Evolutionary conservation across 2,329 filamentous ascomycete species (phyloP).

Genomic region (Akanthomyces lecanii): DNA sequence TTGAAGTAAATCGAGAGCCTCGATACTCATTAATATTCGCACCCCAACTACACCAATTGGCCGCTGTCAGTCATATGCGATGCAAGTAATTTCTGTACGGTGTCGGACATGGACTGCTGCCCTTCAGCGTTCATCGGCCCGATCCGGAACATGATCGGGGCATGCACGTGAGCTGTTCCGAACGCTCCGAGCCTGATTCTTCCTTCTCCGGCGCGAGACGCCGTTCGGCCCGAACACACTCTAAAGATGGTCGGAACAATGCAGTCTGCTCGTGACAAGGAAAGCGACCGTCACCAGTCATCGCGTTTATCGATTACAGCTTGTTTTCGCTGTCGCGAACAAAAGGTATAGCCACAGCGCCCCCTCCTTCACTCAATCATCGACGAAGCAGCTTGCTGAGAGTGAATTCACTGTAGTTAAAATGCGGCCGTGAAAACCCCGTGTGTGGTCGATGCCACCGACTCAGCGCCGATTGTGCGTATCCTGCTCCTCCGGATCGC

Average conservation of each 20-base stretch:
- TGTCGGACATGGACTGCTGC: not conserved
- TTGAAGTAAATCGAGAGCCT: no score
- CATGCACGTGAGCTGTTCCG: not conserved
- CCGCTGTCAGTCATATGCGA: no score
- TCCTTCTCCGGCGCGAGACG: no score
- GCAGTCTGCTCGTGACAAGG: not conserved
- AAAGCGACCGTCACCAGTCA: not conserved
- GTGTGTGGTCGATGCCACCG: conserved; percentile 1
- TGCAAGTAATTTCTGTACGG: not conserved
- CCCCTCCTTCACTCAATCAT: not conserved
- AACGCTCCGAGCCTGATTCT: not conserved
- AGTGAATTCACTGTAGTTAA: not conserved
- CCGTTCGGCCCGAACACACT: not conserved
- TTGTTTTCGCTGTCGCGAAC: conserved; percentile 7
- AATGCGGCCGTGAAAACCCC: not conserved
- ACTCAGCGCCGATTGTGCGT: not conserved
- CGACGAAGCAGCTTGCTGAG: not conserved
- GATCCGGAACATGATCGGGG: not conserved
- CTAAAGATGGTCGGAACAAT: not conserved
- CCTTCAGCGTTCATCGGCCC: not conserved
- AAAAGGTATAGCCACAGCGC: not conserved
- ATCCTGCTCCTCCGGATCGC: conserved; percentile 5
- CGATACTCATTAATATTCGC: no score
- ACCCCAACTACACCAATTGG: no score
- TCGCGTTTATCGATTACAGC: not conserved